Percentiles rank a stretch among this genome's conserved stretches.
Conservation (phyloP, 306 rosid genomes). For the Calophaca sinica region DNA sequence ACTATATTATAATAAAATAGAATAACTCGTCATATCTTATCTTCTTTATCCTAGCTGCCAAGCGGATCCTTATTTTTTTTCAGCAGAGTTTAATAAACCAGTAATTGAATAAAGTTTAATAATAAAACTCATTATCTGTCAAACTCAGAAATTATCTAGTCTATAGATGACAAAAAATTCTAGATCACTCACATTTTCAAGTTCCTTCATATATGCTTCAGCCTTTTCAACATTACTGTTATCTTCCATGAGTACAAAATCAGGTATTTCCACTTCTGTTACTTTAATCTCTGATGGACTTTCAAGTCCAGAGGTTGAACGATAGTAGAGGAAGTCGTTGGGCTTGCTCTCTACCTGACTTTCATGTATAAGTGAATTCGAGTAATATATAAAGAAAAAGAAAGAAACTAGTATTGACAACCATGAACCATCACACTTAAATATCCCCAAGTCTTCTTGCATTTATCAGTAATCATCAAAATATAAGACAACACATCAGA, state of each 20-base stretch:
- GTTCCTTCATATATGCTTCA: constrained; percentile 79
- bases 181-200: constrained; percentile 79
- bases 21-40: background rate
- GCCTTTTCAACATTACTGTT: constrained; percentile 83
- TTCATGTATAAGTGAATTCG: constrained; percentile 42
- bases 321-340: constrained; percentile 41
- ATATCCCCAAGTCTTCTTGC: constrained; percentile 25
- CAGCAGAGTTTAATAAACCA: constrained; percentile 17
- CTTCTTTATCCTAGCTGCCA: background rate
- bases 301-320: constrained; percentile 50
- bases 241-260: constrained; percentile 59
- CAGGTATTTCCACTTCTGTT: constrained; percentile 61
- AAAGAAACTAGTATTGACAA: constrained; percentile 16
- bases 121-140: too few species aligned
- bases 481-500: constrained; percentile 34
- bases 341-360: constrained; percentile 53
- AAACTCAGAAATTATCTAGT: background rate
- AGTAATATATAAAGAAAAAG: constrained; percentile 20
- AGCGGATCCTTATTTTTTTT: constrained; percentile 14
- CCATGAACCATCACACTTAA: constrained; percentile 7
- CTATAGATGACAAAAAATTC: constrained; percentile 24
- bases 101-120: too few species aligned
- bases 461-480: constrained; percentile 36
- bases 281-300: constrained; percentile 51
- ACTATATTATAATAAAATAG: background rate